These are phyloP conservation scores for Rhizoctonia solani DNA, from an alignment of 1,284 basidiomycete species.

Conservation along the genomic window DNA sequence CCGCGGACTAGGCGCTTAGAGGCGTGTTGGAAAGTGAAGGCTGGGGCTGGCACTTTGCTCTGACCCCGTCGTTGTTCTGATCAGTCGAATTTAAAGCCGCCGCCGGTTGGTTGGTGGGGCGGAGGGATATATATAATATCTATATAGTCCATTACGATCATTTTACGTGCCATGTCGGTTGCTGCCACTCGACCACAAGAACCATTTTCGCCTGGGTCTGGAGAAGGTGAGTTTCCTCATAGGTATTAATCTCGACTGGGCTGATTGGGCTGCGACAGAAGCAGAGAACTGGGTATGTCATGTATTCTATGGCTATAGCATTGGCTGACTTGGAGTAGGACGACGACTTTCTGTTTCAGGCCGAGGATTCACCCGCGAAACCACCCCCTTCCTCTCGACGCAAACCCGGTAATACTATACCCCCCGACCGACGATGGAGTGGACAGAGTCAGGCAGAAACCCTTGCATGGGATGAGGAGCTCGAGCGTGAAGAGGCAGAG, in stretches of 20 bases:
- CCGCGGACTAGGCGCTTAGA: background rate
- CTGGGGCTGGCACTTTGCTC: no score
- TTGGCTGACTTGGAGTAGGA: constrained; percentile 14
- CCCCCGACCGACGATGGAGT: constrained; percentile 15
- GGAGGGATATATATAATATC: no score
- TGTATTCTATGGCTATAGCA: background rate
- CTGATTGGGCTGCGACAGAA: no score
- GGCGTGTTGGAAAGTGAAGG: background rate
- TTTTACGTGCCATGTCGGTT: background rate
- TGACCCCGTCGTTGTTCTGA: no score
- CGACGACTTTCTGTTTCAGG: constrained; percentile 33
- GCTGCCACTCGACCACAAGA: background rate
- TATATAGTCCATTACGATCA: no score
- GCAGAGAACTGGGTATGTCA: constrained; percentile 30
- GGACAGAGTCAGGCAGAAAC: constrained; percentile 10
- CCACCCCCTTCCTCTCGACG: background rate
- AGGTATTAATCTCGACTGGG: background rate
- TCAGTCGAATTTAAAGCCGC: no score
- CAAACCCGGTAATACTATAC: background rate
- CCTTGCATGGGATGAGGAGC: constrained; percentile 27
- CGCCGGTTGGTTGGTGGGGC: no score
- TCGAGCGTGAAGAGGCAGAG: constrained; percentile 30
- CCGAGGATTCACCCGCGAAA: constrained; percentile 30
- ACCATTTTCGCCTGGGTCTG: no score
- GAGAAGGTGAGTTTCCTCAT: background rate